phyloP scores from a whole-genome alignment of 2,329 filamentous ascomycete species.

The Cladophialophora carrionii region DNA sequence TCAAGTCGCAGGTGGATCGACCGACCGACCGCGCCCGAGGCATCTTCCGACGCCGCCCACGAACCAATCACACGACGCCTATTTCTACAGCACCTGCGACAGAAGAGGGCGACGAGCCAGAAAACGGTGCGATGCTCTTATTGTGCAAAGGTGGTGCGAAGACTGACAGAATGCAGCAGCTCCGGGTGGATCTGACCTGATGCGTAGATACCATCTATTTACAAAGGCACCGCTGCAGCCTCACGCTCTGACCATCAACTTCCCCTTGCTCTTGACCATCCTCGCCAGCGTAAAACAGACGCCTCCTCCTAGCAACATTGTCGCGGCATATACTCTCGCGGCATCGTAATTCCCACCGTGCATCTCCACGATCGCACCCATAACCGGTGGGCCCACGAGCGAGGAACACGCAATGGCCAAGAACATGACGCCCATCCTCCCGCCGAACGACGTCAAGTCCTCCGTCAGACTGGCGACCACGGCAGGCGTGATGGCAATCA shows the following conservation, averaged over 20 bases:
- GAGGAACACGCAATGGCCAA: not conserved
- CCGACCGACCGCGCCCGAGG: not conserved
- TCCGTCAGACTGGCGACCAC: slow-evolving; percentile 55
- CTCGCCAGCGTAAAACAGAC: not conserved
- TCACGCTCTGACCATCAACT: not conserved
- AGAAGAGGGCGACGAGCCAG: too few species aligned
- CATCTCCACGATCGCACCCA: slow-evolving; percentile 4
- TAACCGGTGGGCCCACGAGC: slow-evolving; percentile 6
- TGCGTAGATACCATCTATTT: not conserved
- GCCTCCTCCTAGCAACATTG: not conserved
- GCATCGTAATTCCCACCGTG: not conserved
- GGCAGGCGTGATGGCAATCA: slow-evolving; percentile 55
- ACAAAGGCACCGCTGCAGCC: too few species aligned
- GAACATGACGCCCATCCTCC: slow-evolving; percentile 9
- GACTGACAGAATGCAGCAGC: not conserved
- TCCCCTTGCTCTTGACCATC: not conserved
- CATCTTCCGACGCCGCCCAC: not conserved
- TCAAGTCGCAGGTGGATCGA: not conserved
- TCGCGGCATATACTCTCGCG: not conserved
- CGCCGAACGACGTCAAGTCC: slow-evolving; percentile 5
- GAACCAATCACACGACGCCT: slow-evolving; percentile 17
- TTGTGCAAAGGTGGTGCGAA: not conserved
- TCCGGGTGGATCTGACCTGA: not conserved
- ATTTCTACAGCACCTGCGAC: slow-evolving; percentile 6
- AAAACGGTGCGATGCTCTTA: not conserved